phyloP scores from a whole-genome alignment of 2,329 filamentous ascomycete species.

The Fusarium sp. region DNA sequence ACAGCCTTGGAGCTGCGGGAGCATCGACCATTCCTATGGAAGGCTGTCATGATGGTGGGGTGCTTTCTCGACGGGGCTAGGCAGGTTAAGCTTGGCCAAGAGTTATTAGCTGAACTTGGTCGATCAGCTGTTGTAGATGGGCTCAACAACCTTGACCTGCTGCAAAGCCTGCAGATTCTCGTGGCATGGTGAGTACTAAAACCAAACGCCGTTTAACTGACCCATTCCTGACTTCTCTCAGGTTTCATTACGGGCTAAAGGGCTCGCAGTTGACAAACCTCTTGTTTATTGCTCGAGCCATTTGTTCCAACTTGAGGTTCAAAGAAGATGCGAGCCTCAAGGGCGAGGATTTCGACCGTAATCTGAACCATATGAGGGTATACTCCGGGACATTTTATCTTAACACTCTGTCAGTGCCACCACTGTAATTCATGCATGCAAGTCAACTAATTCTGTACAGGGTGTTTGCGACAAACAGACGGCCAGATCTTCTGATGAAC shows the following conservation, averaged over 20 bases:
- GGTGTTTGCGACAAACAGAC: slow-evolving; percentile 59
- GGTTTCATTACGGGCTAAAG: slow-evolving; percentile 61
- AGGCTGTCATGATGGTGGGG: slow-evolving; percentile 59
- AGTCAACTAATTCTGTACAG: slow-evolving; percentile 36
- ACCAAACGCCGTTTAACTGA: background rate
- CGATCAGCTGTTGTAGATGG: slow-evolving; percentile 55
- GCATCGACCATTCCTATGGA: slow-evolving; percentile 60
- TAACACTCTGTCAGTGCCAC: slow-evolving; percentile 56
- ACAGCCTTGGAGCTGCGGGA: slow-evolving; percentile 52
- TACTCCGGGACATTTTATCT: slow-evolving; percentile 63
- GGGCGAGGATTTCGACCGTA: slow-evolving; percentile 39
- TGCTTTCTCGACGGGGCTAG: slow-evolving; percentile 56
- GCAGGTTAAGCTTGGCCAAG: slow-evolving; percentile 57
- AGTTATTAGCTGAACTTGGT: slow-evolving; percentile 57
- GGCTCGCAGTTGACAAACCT: slow-evolving; percentile 62
- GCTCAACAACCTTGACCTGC: slow-evolving; percentile 58
- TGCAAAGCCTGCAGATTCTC: slow-evolving; percentile 59
- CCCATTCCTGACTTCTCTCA: slow-evolving; percentile 38
- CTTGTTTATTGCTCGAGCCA: slow-evolving; percentile 59
- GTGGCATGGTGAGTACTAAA: slow-evolving; percentile 56
- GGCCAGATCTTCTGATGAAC: slow-evolving; percentile 61
- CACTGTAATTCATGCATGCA: background rate
- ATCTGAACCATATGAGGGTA: slow-evolving; percentile 59
- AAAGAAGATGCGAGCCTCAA: slow-evolving; percentile 39
- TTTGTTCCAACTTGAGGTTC: slow-evolving; percentile 57